These are phyloP conservation scores for Trametes coccinea DNA, from an alignment of 768 basidiomycete genomes.

Conservation along the genomic window DNA sequence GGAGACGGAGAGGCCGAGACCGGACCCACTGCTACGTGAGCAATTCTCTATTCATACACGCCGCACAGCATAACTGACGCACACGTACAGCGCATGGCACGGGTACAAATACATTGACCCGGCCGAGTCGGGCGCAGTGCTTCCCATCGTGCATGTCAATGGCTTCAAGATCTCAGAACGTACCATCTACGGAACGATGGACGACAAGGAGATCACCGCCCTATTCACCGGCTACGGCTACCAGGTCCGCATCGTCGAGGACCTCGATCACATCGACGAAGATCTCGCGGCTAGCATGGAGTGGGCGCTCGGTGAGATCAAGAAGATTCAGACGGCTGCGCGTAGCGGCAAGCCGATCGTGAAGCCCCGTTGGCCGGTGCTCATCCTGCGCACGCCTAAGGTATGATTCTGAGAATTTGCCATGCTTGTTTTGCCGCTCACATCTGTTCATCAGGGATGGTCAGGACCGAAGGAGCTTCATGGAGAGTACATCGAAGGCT, in stretches of 20 bases:
- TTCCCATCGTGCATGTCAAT: constrained; percentile 89
- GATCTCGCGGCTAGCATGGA: constrained; percentile 81
- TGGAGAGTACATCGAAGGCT: constrained; percentile 77
- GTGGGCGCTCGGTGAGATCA: constrained; percentile 76
- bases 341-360: constrained; percentile 72
- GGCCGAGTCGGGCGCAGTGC: constrained; percentile 82
- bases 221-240: constrained; percentile 89
- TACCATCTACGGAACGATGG: constrained; percentile 90
- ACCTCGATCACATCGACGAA: constrained; percentile 64
- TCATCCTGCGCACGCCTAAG: constrained; percentile 86
- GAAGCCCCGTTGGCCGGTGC: constrained; percentile 91
- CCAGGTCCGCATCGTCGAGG: constrained; percentile 79
- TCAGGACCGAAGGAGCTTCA: constrained; percentile 65
- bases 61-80: neutral
- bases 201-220: constrained; percentile 75
- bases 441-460: constrained; percentile 45
- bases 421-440: neutral
- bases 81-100: constrained; percentile 65
- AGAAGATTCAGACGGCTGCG: constrained; percentile 77
- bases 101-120: constrained; percentile 91
- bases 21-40: constrained; percentile 66
- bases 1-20: constrained; percentile 89
- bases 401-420: constrained; percentile 27
- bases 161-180: constrained; percentile 91
- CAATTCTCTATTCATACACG: neutral